Evolutionary conservation across 2,329 filamentous ascomycete species (phyloP).

Genomic region (Escovopsis sp.): DNA sequence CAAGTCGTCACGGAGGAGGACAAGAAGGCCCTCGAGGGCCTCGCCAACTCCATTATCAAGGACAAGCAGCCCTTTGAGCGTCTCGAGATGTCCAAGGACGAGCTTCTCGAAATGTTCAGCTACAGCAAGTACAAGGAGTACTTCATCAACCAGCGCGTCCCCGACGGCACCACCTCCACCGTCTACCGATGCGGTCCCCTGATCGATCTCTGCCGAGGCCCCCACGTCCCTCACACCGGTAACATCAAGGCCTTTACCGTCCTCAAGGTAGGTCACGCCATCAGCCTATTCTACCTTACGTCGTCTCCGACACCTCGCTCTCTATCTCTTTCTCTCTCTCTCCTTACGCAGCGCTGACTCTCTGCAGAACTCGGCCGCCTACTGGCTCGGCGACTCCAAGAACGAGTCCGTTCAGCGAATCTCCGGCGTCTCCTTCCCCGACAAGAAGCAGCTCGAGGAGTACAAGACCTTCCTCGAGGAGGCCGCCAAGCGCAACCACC

Average conservation of each 20-base stretch:
- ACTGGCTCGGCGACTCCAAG: conserved; percentile 85
- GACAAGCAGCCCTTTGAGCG: conserved; percentile 94
- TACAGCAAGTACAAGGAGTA: conserved; percentile 99
- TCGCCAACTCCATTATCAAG: conserved; percentile 75
- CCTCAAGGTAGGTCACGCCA: conserved; percentile 59
- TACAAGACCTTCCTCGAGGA: conserved; percentile 94
- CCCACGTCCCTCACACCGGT: conserved; percentile 81
- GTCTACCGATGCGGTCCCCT: conserved; percentile 89
- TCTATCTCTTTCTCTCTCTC: background rate
- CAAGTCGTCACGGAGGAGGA: conserved; percentile 60
- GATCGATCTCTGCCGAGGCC: conserved; percentile 89
- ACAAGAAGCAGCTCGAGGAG: conserved; percentile 87
- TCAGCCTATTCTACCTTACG: no score
- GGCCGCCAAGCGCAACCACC: conserved; percentile 92
- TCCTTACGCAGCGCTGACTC: conserved; percentile 21
- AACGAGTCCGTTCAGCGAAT: conserved; percentile 95
- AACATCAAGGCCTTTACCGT: conserved; percentile 91
- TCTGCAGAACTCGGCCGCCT: conserved; percentile 57
- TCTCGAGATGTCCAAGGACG: conserved; percentile 74
- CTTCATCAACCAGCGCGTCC: conserved; percentile 59
- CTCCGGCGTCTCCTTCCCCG: conserved; percentile 86
- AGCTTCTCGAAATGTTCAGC: conserved; percentile 85
- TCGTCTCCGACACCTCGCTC: no score
- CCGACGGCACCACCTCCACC: conserved; percentile 78
- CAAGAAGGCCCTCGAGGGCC: conserved; percentile 70